A percentile compares a stretch with the other conserved stretches of the same genome.
These are phyloP conservation scores for Lactarius vividus DNA, from an alignment of 768 basidiomycete genomes.

Conservation along the genomic window DNA sequence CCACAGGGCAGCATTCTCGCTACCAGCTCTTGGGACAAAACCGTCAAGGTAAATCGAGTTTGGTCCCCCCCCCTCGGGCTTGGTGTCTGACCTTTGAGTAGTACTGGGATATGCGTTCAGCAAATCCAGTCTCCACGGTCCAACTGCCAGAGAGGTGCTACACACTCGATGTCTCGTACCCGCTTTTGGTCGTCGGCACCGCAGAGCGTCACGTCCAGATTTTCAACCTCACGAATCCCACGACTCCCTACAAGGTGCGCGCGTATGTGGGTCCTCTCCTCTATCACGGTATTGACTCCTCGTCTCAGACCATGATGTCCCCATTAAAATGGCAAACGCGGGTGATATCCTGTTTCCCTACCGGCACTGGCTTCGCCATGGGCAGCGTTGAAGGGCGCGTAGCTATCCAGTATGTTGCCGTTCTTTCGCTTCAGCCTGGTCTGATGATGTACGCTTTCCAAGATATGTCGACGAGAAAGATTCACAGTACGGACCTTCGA, in stretches of 20 bases:
- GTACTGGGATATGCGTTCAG: conserved; percentile 90
- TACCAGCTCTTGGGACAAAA: conserved; percentile 98
- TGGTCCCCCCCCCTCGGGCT: neutral
- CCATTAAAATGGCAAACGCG: conserved; percentile 95
- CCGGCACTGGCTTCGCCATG: conserved; percentile 75
- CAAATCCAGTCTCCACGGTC: conserved; percentile 75
- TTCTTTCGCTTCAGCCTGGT: neutral
- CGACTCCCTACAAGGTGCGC: conserved; percentile 67
- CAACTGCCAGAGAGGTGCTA: conserved; percentile 90
- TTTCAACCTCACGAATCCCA: conserved; percentile 82
- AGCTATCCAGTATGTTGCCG: conserved; percentile 83
- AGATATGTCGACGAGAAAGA: conserved; percentile 91
- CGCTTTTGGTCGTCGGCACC: conserved; percentile 87
- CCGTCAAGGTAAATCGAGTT: conserved; percentile 66
- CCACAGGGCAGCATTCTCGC: conserved; percentile 73
- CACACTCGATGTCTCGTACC: conserved; percentile 76
- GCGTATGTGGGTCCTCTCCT: neutral
- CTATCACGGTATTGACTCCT: neutral
- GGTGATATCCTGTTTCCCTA: conserved; percentile 78
- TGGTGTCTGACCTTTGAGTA: conserved; percentile 33
- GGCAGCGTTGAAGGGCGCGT: conserved; percentile 91
- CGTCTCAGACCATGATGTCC: conserved; percentile 65
- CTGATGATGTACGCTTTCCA: neutral
- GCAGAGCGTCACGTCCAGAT: conserved; percentile 92
- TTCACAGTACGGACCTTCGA: conserved; percentile 44